Evolutionary conservation across 306 rosid genomes (phyloP), one percentile per base, ranked within the genome.

Genomic region (Crotalaria pallida): DNA sequence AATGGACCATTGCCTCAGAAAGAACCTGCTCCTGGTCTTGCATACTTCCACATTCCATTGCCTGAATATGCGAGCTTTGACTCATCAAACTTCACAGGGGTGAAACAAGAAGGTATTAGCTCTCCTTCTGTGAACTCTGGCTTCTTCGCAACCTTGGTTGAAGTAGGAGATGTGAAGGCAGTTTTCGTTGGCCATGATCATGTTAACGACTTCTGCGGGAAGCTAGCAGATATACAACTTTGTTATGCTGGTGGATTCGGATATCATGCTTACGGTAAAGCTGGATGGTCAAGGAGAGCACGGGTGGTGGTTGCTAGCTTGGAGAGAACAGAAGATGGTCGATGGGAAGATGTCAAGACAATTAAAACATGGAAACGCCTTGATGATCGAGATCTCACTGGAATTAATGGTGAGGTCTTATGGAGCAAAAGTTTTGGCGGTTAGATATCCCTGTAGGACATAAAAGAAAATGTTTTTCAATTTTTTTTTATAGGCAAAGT

Each of bases 171-270:
- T 44, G 96, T 91, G 64, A 88, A 88, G 80, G 97, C 92, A 5
- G 93, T 74, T 52, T 91, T 87, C 81, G 56, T 51, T 3, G 97
- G 97, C 4, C 97, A 91, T 45, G 96, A 91, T 73, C 97, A 91
- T 24, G 38, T 85, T 48, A 91, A 91, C 73, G 97, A 88, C 73
- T 91, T 91, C 82, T 88, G 96, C 33, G 97, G 97, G 10, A 50
- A 80, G 82, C 70, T 88, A 49, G 83, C 73, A 0, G 96, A 83
- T 15, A 77, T 87, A 47, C 69, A 87, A 4, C 89, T 91, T 34
- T 91, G 97, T 64, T 88, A 88, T 87, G 91, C 75, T 29, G 91
- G 97, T 34, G 97, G 97, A 27, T 91, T 91, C 38, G 96, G 96
- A 45, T 91, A 87, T 81, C 97, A 88, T 77, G 97, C 97, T 47